These are phyloP conservation scores for Phytophthora capsici DNA, from an alignment of 352 stramenopile species.

Conservation along the genomic window DNA sequence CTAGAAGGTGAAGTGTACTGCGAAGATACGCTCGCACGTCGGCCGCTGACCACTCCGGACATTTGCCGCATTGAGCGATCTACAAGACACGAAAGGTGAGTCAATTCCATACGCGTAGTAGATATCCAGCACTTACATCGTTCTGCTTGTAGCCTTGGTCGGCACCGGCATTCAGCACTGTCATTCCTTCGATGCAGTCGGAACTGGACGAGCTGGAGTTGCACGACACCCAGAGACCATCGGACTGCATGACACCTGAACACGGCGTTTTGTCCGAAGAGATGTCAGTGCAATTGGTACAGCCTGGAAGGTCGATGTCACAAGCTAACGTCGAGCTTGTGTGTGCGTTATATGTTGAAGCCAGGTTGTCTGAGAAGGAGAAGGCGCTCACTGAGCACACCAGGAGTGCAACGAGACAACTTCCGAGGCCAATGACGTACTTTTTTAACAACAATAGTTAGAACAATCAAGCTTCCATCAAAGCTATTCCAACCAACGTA, in stretches of 20 bases:
- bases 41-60: slow-evolving; percentile 73
- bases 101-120: not conserved
- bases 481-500: slow-evolving; percentile 39
- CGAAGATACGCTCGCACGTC: slow-evolving; percentile 78
- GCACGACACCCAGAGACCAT: slow-evolving; percentile 60
- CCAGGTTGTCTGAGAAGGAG: slow-evolving; percentile 66
- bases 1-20: slow-evolving; percentile 67
- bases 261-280: slow-evolving; percentile 39
- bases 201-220: slow-evolving; percentile 15
- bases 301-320: slow-evolving; percentile 66
- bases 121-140: slow-evolving; percentile 43
- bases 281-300: slow-evolving; percentile 74
- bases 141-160: slow-evolving; percentile 69
- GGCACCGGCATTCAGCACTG: slow-evolving; percentile 51
- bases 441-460: slow-evolving; percentile 19
- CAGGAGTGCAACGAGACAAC: slow-evolving; percentile 65
- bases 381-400: slow-evolving; percentile 74
- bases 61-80: slow-evolving; percentile 77
- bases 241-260: slow-evolving; percentile 43
- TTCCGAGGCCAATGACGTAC: slow-evolving; percentile 77
- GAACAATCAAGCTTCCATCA: no score
- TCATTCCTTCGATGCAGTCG: slow-evolving; percentile 57
- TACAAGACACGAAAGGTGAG: slow-evolving; percentile 27
- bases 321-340: slow-evolving; percentile 64
- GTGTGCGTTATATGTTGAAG: slow-evolving; percentile 55